phyloP scores from a whole-genome alignment of 2,329 filamentous ascomycete genomes.

The Beauveria scarabaeidicola region DNA sequence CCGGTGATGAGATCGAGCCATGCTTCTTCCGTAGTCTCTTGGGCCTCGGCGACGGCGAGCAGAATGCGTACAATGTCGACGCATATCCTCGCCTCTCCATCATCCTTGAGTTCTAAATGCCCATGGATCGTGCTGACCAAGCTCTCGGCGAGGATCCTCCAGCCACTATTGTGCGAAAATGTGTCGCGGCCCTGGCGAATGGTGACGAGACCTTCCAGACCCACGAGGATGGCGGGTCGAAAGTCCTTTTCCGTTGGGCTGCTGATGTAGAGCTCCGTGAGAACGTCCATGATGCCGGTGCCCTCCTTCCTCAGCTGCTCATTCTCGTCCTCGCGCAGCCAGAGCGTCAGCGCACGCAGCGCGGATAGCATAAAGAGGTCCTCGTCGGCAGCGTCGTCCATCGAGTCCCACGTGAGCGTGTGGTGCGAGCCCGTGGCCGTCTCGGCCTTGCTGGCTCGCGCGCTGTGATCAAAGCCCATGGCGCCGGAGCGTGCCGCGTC shows the following conservation, averaged over 20 bases:
- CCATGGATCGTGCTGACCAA: constrained; percentile 35
- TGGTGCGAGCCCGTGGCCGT: constrained; percentile 36
- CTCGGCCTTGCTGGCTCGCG: constrained; percentile 35
- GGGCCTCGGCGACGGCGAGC: constrained; percentile 41
- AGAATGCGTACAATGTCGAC: constrained; percentile 49
- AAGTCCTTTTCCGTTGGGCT: constrained; percentile 36
- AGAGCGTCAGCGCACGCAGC: constrained; percentile 50
- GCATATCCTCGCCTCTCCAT: constrained; percentile 34
- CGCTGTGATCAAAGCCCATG: constrained; percentile 51
- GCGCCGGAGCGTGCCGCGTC: constrained; percentile 56
- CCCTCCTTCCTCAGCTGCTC: constrained; percentile 47
- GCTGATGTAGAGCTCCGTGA: constrained; percentile 41
- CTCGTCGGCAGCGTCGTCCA: constrained; percentile 35
- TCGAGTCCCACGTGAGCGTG: constrained; percentile 51
- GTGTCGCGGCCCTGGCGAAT: constrained; percentile 37
- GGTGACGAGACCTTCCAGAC: constrained; percentile 48
- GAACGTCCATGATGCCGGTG: constrained; percentile 52
- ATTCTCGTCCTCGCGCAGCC: constrained; percentile 63
- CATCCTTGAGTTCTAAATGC: constrained; percentile 19
- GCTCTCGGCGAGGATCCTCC: constrained; percentile 44
- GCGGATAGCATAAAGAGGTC: constrained; percentile 54
- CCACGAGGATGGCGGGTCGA: constrained; percentile 47
- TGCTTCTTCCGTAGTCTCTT: constrained; percentile 36
- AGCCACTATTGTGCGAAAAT: constrained; percentile 45
- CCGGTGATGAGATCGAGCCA: constrained; percentile 50